Percentiles rank a stretch among this genome's conserved stretches.
Conservation (phyloP, 192 early-diverging fungal species). For the Spizellomyces sp. region DNA sequence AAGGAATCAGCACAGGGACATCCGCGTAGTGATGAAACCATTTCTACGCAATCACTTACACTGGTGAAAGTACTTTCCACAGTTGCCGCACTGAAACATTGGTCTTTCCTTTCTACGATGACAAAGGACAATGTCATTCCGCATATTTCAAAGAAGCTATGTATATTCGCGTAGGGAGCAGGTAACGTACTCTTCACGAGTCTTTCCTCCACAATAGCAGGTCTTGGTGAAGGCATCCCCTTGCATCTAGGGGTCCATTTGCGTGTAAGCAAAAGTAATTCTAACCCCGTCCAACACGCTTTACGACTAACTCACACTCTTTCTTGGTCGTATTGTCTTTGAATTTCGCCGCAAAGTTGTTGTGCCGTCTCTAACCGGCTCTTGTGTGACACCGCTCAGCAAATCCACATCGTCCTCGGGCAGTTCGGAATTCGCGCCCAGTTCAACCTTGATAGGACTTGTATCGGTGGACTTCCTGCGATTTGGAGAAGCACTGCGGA, state of each 20-base stretch:
- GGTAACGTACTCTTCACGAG: not conserved
- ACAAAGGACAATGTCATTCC: too few species aligned
- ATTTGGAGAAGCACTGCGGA: too few species aligned
- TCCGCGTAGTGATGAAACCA: too few species aligned
- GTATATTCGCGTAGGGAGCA: not conserved
- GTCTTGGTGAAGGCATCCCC: not conserved
- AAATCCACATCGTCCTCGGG: not conserved
- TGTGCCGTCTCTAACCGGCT: not conserved
- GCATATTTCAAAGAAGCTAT: not conserved
- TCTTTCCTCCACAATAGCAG: not conserved
- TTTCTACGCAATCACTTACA: slow-evolving; percentile 9
- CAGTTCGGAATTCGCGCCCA: too few species aligned
- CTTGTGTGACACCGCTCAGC: not conserved
- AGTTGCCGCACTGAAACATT: slow-evolving; percentile 24
- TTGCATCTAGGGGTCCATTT: not conserved
- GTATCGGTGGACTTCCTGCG: too few species aligned
- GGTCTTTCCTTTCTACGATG: not conserved
- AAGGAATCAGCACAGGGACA: slow-evolving; percentile 6
- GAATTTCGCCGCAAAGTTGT: not conserved
- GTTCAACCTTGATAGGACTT: too few species aligned
- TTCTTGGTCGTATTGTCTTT: not conserved
- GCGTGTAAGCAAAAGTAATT: not conserved
- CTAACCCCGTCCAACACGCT: not conserved
- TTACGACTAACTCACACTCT: not conserved
- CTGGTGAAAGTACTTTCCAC: slow-evolving; percentile 36